Percentiles rank a stretch among this genome's conserved stretches.
These are phyloP conservation scores for Veloboletus limbatus DNA, from an alignment of 1,284 basidiomycete species.

Conservation along the genomic window DNA sequence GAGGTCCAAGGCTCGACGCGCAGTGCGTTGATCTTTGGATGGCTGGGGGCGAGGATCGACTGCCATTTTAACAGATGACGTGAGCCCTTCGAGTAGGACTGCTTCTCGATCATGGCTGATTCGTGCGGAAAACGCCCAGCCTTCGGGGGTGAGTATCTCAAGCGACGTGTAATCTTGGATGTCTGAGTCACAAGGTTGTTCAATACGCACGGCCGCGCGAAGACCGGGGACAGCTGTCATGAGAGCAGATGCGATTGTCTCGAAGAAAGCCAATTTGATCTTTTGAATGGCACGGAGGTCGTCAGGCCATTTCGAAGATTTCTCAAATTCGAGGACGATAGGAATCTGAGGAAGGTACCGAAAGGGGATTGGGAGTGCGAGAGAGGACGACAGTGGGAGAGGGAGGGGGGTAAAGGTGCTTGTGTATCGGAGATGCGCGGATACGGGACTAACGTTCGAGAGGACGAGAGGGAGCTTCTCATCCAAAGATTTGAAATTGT, in stretches of 20 bases:
- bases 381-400: conserved; percentile 47
- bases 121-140: conserved; percentile 83
- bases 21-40: conserved; percentile 40
- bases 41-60: conserved; percentile 1
- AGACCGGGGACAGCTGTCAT: conserved; percentile 52
- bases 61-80: conserved; percentile 38
- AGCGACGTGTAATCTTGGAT: conserved; percentile 73
- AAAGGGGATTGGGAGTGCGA: conserved; percentile 55
- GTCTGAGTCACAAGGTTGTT: conserved; percentile 46
- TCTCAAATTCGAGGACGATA: conserved; percentile 84
- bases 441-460: conserved; percentile 72
- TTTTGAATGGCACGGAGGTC: conserved; percentile 92
- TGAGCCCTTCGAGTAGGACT: conserved; percentile 72
- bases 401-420: conserved; percentile 70
- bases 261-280: conserved; percentile 92
- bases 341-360: conserved; percentile 71
- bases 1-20: conserved; percentile 54
- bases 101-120: conserved; percentile 91
- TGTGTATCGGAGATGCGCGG: conserved; percentile 80
- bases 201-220: conserved; percentile 57
- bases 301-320: conserved; percentile 92
- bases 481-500: conserved; percentile 75
- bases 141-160: conserved; percentile 78
- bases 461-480: conserved; percentile 81
- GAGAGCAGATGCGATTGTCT: conserved; percentile 67